Evolutionary conservation across 2,329 filamentous ascomycete genomes (phyloP), one percentile per base, ranked within the genome.

Genomic region (Akanthomyces muscarius): DNA sequence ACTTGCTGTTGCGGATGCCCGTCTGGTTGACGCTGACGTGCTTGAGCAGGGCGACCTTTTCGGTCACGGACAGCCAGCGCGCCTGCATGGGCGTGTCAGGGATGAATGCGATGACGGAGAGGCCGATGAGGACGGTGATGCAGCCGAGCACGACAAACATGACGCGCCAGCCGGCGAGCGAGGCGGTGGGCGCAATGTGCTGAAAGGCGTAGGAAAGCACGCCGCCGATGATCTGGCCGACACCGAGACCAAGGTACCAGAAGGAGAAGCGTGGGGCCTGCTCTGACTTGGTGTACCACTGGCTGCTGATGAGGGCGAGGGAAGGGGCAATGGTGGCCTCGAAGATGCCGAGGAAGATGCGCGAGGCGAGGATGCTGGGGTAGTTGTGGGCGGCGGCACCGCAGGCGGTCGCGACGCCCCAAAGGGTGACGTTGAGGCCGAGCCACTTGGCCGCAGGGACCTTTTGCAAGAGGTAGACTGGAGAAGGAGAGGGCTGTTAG

Each of bases 381-480:
- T 64, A 64, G 56, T 64, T 64, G 50, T 60, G 56, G 10, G 62
- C 62, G 16, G 62, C 62, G 41, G 62, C 55, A 38, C 56, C 62
- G 57, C 56, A 61, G n/a, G 62, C 62, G 8, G 62, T 64, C 10
- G 62, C 62, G 45, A 64, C 45, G 41, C 62, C 83, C 82, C 83
- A 86, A 64, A 80, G 73, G 18, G 80, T 68, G 51, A 85, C 78
- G 63, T 84, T 85, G 48, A 74, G 63, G 8, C 78, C 83, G 2
- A 87, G 75, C 67, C 81, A 84, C 69, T 84, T 86, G 11, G 79
- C 80, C 0, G 81, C 78, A 11, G 84, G 83, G 8, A 85, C 74
- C 30, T 76, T 78, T 63, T 86, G 83, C n/a, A 87, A 76, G 18
- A 86, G 73, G 64, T 79, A 79, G 61, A 77, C 79, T 80, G 57